Evolutionary conservation across 495 filamentous ascomycete genomes (phyloP).

Genomic region (Aspergillus cavernicola): DNA sequence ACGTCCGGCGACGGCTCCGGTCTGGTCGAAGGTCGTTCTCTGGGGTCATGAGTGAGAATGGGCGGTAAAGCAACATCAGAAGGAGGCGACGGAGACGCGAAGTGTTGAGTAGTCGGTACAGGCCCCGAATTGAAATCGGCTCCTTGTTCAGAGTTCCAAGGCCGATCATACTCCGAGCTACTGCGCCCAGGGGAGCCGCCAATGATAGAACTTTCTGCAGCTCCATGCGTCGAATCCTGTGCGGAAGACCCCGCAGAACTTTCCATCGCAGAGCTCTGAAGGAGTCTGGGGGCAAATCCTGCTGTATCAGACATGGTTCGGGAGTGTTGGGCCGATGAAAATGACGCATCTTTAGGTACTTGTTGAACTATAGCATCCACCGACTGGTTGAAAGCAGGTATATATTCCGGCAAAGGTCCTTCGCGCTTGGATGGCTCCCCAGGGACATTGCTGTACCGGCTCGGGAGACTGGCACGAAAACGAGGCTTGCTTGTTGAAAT

Average conservation of each 20-base stretch:
- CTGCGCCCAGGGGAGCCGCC: constrained; percentile 44
- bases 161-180: constrained; percentile 58
- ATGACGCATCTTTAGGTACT: constrained; percentile 29
- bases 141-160: constrained; percentile 16
- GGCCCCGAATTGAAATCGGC: constrained; percentile 14
- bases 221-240: constrained; percentile 40
- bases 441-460: constrained; percentile 35
- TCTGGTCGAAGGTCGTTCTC: constrained; percentile 60
- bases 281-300: constrained; percentile 18
- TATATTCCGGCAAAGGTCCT: constrained; percentile 49
- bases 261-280: constrained; percentile 30
- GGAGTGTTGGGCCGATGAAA: constrained; percentile 43
- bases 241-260: constrained; percentile 30
- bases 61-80: constrained; percentile 74
- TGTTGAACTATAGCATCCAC: constrained; percentile 36
- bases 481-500: constrained; percentile 56
- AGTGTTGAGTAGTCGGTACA: constrained; percentile 39
- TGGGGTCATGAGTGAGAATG: constrained; percentile 66
- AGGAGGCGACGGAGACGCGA: constrained; percentile 57
- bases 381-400: constrained; percentile 38
- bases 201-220: constrained; percentile 19
- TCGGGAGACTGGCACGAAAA: constrained; percentile 65
- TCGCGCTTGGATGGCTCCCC: constrained; percentile 33
- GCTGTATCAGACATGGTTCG: constrained; percentile 54
- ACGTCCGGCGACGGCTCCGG: constrained; percentile 72